Percentiles rank a stretch among this genome's conserved stretches.
Conservation (phyloP, 2,329 filamentous ascomycete genomes). For the Aciculosporium take region DNA sequence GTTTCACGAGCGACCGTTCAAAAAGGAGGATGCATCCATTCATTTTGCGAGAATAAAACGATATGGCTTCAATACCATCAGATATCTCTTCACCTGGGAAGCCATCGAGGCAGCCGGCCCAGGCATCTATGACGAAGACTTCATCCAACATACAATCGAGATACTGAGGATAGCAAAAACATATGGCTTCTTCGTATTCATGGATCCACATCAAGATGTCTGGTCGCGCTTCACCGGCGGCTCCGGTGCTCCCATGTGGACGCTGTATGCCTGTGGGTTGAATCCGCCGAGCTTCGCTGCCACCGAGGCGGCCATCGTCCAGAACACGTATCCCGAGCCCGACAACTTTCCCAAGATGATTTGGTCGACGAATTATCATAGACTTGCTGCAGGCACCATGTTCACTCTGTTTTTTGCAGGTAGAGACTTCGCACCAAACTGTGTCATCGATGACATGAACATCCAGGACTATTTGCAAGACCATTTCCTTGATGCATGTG, state of each 20-base stretch:
- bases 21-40: slow-evolving; percentile 63
- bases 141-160: slow-evolving; percentile 80
- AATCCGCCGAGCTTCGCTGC: slow-evolving; percentile 73
- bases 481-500: slow-evolving; percentile 70
- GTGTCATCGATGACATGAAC: slow-evolving; percentile 84
- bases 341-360: slow-evolving; percentile 94
- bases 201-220: slow-evolving; percentile 98
- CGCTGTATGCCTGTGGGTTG: slow-evolving; percentile 81
- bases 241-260: slow-evolving; percentile 96
- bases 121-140: slow-evolving; percentile 84
- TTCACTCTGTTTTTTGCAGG: slow-evolving; percentile 93
- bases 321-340: slow-evolving; percentile 82
- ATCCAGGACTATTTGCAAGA: slow-evolving; percentile 90
- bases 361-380: slow-evolving; percentile 93
- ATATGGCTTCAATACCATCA: slow-evolving; percentile 90
- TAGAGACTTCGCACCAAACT: slow-evolving; percentile 84
- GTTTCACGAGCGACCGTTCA: slow-evolving; percentile 77
- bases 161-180: slow-evolving; percentile 70
- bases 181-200: slow-evolving; percentile 92
- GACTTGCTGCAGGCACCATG: slow-evolving; percentile 75
- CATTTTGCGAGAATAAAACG: slow-evolving; percentile 78
- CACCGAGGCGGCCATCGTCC: slow-evolving; percentile 85
- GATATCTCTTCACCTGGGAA: slow-evolving; percentile 98
- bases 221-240: slow-evolving; percentile 93
- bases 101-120: slow-evolving; percentile 90